Evolutionary conservation across 306 rosid genomes (phyloP).

Genomic region (Cucumis melo): DNA sequence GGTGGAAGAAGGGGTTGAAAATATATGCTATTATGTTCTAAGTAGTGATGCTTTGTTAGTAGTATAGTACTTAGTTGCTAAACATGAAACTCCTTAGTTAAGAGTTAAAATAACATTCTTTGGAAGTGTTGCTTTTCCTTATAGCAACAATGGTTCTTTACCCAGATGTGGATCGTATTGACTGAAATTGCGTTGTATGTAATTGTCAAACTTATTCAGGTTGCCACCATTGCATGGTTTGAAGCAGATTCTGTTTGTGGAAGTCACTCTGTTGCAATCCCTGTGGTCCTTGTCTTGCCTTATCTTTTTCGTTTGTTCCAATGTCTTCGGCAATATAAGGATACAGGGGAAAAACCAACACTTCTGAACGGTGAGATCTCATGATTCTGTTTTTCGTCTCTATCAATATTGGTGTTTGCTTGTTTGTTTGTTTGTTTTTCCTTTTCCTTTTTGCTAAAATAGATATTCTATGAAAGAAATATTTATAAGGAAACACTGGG

Average conservation of each 20-base stretch:
- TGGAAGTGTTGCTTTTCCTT: not conserved
- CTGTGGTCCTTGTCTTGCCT: constrained; percentile 86
- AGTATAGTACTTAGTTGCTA: too few species aligned
- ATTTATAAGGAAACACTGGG: not conserved
- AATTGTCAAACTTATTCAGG: constrained; percentile 37
- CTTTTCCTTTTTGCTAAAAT: not conserved
- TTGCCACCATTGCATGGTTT: constrained; percentile 99
- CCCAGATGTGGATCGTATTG: not conserved
- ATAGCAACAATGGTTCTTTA: not conserved
- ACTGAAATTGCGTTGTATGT: constrained; percentile 11
- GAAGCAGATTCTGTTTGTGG: constrained; percentile 99
- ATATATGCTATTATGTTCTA: not conserved
- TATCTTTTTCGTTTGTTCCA: constrained; percentile 92
- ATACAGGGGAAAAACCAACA: constrained; percentile 63
- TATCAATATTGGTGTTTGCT: not conserved
- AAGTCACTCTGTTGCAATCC: constrained; percentile 88
- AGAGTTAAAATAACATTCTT: not conserved
- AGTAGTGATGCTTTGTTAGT: not conserved
- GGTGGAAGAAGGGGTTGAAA: not conserved
- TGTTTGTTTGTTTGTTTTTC: not conserved
- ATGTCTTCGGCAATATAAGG: constrained; percentile 94
- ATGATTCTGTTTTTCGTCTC: not conserved
- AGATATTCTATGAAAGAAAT: not conserved
- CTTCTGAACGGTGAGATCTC: constrained; percentile 73
- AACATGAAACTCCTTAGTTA: not conserved